Conservation (phyloP, 352 stramenopile species). For the Blastocystis sp. region DNA sequence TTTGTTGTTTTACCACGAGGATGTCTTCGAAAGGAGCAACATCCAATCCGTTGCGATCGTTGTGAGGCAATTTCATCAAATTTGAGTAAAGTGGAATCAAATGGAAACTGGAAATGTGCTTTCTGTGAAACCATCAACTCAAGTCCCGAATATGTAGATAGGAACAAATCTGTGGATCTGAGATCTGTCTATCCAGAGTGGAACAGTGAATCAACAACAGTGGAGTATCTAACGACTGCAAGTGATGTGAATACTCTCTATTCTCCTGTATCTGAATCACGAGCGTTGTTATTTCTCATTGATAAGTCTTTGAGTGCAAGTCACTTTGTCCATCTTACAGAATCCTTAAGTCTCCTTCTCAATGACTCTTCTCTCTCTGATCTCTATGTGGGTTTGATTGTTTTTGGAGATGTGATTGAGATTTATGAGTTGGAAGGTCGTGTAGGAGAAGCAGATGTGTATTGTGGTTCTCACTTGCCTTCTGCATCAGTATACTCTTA, state of each 20-base stretch:
- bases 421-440: slow-evolving; percentile 30
- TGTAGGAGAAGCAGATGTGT: background rate
- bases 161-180: background rate
- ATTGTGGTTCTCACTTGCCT: background rate
- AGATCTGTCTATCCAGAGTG: background rate
- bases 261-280: background rate
- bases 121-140: background rate
- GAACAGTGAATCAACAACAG: background rate
- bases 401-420: slow-evolving; percentile 28
- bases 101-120: background rate
- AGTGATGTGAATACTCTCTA: background rate
- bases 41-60: background rate
- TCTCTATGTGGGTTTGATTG: slow-evolving; percentile 35
- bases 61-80: background rate
- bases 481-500: background rate
- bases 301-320: background rate
- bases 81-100: background rate
- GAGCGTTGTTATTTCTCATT: slow-evolving; percentile 6
- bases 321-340: background rate
- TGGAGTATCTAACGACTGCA: background rate
- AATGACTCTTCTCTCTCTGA: background rate
- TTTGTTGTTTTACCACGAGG: too few relatives aligned
- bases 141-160: background rate
- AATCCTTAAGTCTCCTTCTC: background rate
- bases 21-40: too few relatives aligned